Evolutionary conservation across 2,329 filamentous ascomycete species (phyloP), one percentile per base, ranked within the genome.

Genomic region (Corniculantispora saksenae): DNA sequence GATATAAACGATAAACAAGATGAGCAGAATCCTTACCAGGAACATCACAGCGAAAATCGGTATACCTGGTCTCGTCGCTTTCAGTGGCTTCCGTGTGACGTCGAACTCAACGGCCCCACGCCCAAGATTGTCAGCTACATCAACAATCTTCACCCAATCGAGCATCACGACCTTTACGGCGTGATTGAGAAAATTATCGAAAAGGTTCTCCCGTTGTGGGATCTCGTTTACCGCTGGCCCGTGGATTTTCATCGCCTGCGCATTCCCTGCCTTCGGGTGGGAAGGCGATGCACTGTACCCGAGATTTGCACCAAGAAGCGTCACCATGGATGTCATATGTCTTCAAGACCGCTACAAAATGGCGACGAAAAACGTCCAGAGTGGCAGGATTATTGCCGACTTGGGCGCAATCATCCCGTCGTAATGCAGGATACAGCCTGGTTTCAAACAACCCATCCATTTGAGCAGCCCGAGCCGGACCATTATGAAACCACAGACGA

Each of bases 31-130:
- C 3, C 19, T 2, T 17, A 9, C 1, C 27, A 21, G 15, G 27
- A 19, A 38, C 7, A 3, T 51, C 66, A 35, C 27, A n/a, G 3
- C 7, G n/a, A 55, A 4, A 38, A 38, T 5, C 51, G 27, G 38
- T 35, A 38, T 27, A 2, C 29, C 15, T 55, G 27, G 51, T 38
- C 32, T 4, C 27, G 19, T 3, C 55, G 55, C 3, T 81, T 74
- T 50, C 81, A 83, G 63, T 83, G 80, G 82, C 73, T 87, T 19
- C 84, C 85, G 19, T 80, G 79, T 53, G 79, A 84, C 3, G 75
- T 86, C 15, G 70, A 76, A n/a, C 73, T 84, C 51, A 71, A 3
- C 3, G 71, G 76, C 9, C 73, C 72, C 1, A 69, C 66, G 7
- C 74, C 77, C 15, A 77, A 72, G 19, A 80, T 86, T 32, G 75